Base-by-base conservation (phyloP, 345 rosid species). In the Corymbia maculata region DNA sequence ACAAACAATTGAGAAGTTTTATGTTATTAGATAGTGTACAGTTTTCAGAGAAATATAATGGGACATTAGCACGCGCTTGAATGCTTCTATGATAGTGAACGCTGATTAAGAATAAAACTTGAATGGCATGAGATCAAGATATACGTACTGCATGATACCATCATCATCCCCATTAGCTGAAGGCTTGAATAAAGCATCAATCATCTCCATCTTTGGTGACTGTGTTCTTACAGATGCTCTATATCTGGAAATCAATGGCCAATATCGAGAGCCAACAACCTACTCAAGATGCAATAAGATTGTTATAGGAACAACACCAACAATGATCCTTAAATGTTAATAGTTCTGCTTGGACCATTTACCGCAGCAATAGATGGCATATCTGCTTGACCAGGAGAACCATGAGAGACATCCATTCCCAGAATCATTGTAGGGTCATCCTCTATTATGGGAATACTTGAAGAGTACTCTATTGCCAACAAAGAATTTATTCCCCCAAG, bases 381-480 rank as follows among this genome's bases (percentile, higher is more conserved):
- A 92, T 95, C 94, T 47, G 95, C 91, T 89, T 85, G 93, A 88
- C 98, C 99, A 90, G 97, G 97, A 88, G 99, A 92, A 45, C 99
- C 97, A 89, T 94, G 99, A 86, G 98, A 96, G 87, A 96, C 97
- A 92, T 95, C 99, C 98, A 98, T 96, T 32, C 99, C 99, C 93
- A 98, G 91, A 90, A 98, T 98, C 91, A 98, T 89, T 51, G 98
- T 98, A 79, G 99, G 99, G 88, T 92, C 89, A 86, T 94, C 91
- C 89, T 90, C 85, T 89, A 98, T 92, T 88, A 94, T 86, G 32
- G 98, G 98, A 16, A 95, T 91, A 55, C 64, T 85, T 47, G 88
- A 75, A 86, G 94, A 89, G 82, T 79, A 87, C 91, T 97, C 98
- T 32, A 94, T 88, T 86, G 90, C 95, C 93, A 98, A 89, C 91